Evolutionary conservation across 2,329 filamentous ascomycete species (phyloP).

Genomic region (Penicillium vulpinum): DNA sequence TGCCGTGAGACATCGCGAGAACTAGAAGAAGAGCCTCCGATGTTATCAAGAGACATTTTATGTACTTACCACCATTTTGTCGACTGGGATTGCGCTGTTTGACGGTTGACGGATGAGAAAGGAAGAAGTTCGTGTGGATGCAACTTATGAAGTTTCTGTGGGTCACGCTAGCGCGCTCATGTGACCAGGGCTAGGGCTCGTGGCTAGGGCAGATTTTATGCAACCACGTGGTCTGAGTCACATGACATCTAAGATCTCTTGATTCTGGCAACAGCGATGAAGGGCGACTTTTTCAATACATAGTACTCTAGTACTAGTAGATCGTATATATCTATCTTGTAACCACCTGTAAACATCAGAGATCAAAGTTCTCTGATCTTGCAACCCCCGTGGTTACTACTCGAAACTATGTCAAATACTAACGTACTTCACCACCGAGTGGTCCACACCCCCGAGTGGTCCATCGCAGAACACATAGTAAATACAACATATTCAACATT

Average conservation of each 20-base stretch:
- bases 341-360: not conserved
- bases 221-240: not conserved
- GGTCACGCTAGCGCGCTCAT: conserved; percentile 34
- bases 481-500: too few relatives aligned
- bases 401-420: too few relatives aligned
- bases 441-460: too few relatives aligned
- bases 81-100: conserved; percentile 53
- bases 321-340: not conserved
- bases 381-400: too few relatives aligned
- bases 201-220: not conserved
- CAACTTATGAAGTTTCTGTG: conserved; percentile 32
- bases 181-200: conserved; percentile 26
- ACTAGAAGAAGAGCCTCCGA: conserved; percentile 26
- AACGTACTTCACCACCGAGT: too few relatives aligned
- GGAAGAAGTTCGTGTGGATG: conserved; percentile 26
- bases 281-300: not conserved
- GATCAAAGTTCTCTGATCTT: not conserved
- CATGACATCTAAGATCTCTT: not conserved
- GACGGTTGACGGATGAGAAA: conserved; percentile 45
- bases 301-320: not conserved
- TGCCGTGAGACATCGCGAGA: conserved; percentile 25
- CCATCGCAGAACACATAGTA: too few relatives aligned
- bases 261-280: not conserved
- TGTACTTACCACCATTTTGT: conserved; percentile 63
- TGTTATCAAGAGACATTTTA: conserved; percentile 42